Evolutionary conservation across 352 stramenopile species (phyloP).

Genomic region (Phytophthora colocasiae): DNA sequence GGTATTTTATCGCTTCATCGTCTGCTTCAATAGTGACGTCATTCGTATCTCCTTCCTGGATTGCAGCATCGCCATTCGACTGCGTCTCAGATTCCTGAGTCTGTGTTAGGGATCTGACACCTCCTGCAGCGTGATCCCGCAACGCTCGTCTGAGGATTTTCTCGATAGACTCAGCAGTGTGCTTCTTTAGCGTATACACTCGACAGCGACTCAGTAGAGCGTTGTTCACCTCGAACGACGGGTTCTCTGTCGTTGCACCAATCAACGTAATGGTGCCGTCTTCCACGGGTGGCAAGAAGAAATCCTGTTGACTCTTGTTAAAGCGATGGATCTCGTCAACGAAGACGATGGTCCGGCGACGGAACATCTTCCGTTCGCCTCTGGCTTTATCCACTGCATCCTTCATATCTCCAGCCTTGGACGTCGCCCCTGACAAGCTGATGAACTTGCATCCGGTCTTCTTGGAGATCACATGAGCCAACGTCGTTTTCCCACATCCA

Average conservation of each 20-base stretch:
- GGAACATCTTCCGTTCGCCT: conserved; percentile 68
- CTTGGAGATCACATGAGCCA: conserved; percentile 80
- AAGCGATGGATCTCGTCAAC: conserved; percentile 91
- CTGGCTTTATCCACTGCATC: conserved; percentile 78
- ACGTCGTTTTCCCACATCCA: conserved; percentile 89
- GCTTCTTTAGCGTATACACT: conserved; percentile 82
- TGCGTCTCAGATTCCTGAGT: conserved; percentile 11
- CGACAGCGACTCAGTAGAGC: conserved; percentile 80
- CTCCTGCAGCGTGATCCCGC: conserved; percentile 35
- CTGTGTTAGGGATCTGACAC: conserved; percentile 38
- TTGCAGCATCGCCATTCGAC: conserved; percentile 5
- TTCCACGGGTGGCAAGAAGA: conserved; percentile 86
- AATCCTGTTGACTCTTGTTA: conserved; percentile 91
- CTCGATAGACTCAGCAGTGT: conserved; percentile 65
- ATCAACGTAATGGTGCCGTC: conserved; percentile 88
- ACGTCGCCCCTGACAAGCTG: conserved; percentile 72
- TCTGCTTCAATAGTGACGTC: conserved; percentile 51
- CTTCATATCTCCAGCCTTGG: conserved; percentile 74
- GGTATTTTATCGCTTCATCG: conserved; percentile 64
- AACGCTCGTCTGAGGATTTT: conserved; percentile 75
- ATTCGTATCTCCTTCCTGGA: conserved; percentile 1
- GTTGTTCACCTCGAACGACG: conserved; percentile 91
- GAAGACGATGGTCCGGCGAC: conserved; percentile 82
- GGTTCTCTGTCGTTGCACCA: conserved; percentile 91
- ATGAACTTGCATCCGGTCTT: conserved; percentile 78